Evolutionary conservation across 2,329 filamentous ascomycete genomes (phyloP).

Genomic region (Nothophoma quercina): DNA sequence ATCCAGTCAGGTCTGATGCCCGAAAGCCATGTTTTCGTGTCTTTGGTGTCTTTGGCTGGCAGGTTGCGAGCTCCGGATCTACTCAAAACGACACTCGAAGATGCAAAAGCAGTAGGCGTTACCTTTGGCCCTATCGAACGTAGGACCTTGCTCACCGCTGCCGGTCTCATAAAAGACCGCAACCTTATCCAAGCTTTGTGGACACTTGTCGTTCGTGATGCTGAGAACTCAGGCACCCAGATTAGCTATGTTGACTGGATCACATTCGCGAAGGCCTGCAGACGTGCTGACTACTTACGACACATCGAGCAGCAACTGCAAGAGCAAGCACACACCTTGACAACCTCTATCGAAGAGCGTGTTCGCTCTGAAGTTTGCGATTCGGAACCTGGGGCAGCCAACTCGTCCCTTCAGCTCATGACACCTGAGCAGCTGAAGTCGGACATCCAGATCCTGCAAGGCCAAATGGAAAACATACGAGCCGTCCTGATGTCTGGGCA

Average conservation of each 20-base stretch:
- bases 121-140: conserved; percentile 30
- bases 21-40: conserved; percentile 28
- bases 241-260: conserved; percentile 43
- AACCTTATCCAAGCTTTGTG: conserved; percentile 42
- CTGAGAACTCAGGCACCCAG: conserved; percentile 30
- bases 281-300: conserved; percentile 23
- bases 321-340: conserved; percentile 36
- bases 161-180: conserved; percentile 35
- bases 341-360: conserved; percentile 16
- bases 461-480: conserved; percentile 37
- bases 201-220: conserved; percentile 31
- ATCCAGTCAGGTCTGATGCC: conserved; percentile 40
- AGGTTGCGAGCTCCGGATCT: conserved; percentile 35
- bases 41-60: conserved; percentile 43
- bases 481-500: conserved; percentile 42
- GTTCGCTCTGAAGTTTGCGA: conserved; percentile 1
- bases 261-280: conserved; percentile 43
- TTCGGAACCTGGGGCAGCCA: not conserved
- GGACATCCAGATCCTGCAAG: conserved; percentile 31
- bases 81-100: conserved; percentile 33
- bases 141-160: conserved; percentile 37
- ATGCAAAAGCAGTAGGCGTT: conserved; percentile 29
- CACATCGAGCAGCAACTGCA: conserved; percentile 39
- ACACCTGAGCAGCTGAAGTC: conserved; percentile 23
- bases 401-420: conserved; percentile 13